Evolutionary conservation across 192 early-diverging fungal species (phyloP).

Genomic region (Endogone sp.): DNA sequence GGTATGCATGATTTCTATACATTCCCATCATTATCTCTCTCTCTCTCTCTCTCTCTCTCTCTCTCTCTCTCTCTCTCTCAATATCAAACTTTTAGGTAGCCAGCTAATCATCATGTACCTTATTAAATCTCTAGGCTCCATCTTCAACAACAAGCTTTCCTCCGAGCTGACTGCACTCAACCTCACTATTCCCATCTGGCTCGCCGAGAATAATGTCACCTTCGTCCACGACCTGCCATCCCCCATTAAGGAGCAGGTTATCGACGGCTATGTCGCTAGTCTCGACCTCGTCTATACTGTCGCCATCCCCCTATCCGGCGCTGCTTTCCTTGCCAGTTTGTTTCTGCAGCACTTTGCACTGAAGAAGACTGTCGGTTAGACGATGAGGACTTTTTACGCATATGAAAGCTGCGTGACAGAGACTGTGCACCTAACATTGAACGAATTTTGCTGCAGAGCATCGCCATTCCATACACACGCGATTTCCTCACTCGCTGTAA

Average conservation of each 20-base stretch:
- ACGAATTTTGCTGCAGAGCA: no score
- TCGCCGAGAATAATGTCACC: constrained; percentile 19
- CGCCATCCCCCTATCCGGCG: constrained; percentile 44
- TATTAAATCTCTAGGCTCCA: constrained; percentile 46
- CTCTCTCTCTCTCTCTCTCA: no score
- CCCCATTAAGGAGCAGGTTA: constrained; percentile 32
- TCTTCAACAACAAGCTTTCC: constrained; percentile 33
- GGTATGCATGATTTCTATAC: background rate
- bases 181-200: background rate
- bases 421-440: no score
- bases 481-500: no score
- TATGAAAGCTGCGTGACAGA: no score
- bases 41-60: no score
- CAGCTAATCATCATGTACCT: no score
- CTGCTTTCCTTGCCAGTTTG: constrained; percentile 42
- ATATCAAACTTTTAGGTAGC: no score
- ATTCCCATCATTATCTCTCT: no score
- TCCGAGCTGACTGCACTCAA: constrained; percentile 8
- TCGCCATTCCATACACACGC: no score
- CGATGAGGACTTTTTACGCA: no score
- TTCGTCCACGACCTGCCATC: constrained; percentile 24
- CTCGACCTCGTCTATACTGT: constrained; percentile 53
- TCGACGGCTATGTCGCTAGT: constrained; percentile 46
- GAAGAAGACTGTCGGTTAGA: background rate
- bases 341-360: constrained; percentile 30